Base-by-base conservation (phyloP, 2,329 filamentous ascomycete genomes). In the Colletotrichum sp. region DNA sequence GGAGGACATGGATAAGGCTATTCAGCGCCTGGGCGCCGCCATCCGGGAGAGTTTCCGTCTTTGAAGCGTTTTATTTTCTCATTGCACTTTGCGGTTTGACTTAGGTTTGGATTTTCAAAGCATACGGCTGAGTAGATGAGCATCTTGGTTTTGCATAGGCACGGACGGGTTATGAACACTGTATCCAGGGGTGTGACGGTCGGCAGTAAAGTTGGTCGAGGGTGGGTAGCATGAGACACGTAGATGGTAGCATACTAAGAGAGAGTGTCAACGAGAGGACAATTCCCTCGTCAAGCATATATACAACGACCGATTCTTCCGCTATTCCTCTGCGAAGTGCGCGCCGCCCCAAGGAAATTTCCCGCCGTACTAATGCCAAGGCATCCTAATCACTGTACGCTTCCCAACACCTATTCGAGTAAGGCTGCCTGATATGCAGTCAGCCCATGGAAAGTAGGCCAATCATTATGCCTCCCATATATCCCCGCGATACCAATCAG, bases 21-120 rank as follows among this genome's bases (percentile, higher is more conserved):
- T 96, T 73, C 88, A 89, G 77, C 88, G 96, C 75, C 93, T 99
- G 79, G 95, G 95, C 0, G 89, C 90, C 72, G 95, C 95, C 9
- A 88, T 99, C 55, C 90, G 91, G 78, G 89, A 88, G 78, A 90
- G 88, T 74, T 92, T 89, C 78, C 83, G 84, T 28, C 81, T 84
- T 62, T 73, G 5, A 4, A 15, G 36, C 15, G 49, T 72, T 76
- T 63, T 13, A 9, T 30, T 59, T 24, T 2, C 15, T 49, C 26
- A 21, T 28, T n/a, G 30, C 59, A n/a, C 21, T 39, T 18, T 21
- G 15, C 15, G 49, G 1, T 24, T 30, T 36, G 36, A 32, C n/a
- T 39, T 28, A 26, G 12, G 30, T 26, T 44, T 32, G 26, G 15
- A n/a, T 21, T 39, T 9, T 24, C 39, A 28, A 24, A 34, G 26